phyloP scores from a whole-genome alignment of 1,284 basidiomycete genomes.

The Rhodotorula sp. region DNA sequence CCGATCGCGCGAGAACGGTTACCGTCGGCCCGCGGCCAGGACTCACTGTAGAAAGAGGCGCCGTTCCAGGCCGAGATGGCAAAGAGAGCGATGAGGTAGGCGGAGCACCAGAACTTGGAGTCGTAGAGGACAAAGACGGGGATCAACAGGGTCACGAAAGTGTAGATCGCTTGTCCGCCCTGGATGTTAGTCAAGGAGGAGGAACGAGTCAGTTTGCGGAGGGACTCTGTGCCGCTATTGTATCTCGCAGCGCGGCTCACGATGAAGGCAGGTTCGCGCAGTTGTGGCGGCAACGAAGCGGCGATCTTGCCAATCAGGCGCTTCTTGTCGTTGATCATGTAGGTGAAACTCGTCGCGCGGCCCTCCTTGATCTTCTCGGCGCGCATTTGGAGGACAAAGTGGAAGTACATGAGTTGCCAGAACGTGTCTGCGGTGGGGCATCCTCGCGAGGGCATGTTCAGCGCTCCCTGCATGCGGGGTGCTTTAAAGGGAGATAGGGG shows the following conservation, averaged over 20 bases:
- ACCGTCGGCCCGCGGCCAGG: background rate
- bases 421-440: constrained; percentile 31
- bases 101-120: constrained; percentile 41
- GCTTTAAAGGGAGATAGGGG: background rate
- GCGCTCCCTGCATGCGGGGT: background rate
- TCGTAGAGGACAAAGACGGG: constrained; percentile 44
- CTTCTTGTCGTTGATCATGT: constrained; percentile 45
- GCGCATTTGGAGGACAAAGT: constrained; percentile 45
- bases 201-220: background rate
- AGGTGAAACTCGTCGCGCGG: constrained; percentile 46
- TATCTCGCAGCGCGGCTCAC: no score
- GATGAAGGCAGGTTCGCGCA: constrained; percentile 44
- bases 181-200: no score
- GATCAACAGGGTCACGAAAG: constrained; percentile 44
- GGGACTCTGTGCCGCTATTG: no score
- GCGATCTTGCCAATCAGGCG: constrained; percentile 43
- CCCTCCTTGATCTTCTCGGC: constrained; percentile 47
- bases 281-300: constrained; percentile 36
- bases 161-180: constrained; percentile 43
- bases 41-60: constrained; percentile 36
- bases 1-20: background rate
- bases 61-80: constrained; percentile 46
- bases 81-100: constrained; percentile 44
- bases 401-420: constrained; percentile 46
- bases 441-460: no score